phyloP scores from a whole-genome alignment of 1,284 basidiomycete species.

The Sparassis latifolia region DNA sequence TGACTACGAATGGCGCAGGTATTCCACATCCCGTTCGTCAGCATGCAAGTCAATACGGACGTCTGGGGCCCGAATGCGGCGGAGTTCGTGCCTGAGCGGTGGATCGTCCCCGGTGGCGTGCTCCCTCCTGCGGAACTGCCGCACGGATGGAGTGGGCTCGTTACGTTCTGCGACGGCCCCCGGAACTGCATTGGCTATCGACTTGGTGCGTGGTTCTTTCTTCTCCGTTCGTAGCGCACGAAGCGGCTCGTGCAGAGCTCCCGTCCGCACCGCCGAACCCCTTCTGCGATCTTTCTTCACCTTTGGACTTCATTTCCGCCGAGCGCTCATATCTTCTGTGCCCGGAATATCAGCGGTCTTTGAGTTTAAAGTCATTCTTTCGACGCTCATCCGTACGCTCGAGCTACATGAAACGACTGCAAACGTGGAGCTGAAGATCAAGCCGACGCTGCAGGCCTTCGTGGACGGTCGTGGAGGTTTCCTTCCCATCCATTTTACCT shows the following conservation, averaged over 20 bases:
- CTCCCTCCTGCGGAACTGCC: constrained; percentile 24
- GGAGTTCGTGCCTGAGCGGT: constrained; percentile 35
- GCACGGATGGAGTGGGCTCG: constrained; percentile 24
- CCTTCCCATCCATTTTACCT: constrained; percentile 15
- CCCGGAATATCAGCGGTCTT: constrained; percentile 22
- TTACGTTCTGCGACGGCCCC: constrained; percentile 36
- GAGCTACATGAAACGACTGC: constrained; percentile 31
- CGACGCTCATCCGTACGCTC: constrained; percentile 29
- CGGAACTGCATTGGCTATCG: constrained; percentile 33
- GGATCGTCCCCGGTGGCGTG: constrained; percentile 25
- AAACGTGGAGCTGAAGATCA: constrained; percentile 24
- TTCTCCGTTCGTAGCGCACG: background rate
- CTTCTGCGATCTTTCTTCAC: background rate
- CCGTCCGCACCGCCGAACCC: background rate
- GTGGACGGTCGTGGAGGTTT: constrained; percentile 25
- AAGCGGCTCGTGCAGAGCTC: background rate
- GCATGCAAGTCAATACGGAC: constrained; percentile 29
- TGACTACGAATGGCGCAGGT: constrained; percentile 12
- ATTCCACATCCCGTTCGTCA: constrained; percentile 26
- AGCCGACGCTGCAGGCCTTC: constrained; percentile 32
- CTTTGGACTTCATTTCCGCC: background rate
- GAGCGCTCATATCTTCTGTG: background rate
- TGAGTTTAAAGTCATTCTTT: constrained; percentile 35
- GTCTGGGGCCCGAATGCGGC: constrained; percentile 38
- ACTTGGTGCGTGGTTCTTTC: constrained; percentile 6